phyloP scores from a whole-genome alignment of 2,329 filamentous ascomycete genomes.

The Periconia sp. region DNA sequence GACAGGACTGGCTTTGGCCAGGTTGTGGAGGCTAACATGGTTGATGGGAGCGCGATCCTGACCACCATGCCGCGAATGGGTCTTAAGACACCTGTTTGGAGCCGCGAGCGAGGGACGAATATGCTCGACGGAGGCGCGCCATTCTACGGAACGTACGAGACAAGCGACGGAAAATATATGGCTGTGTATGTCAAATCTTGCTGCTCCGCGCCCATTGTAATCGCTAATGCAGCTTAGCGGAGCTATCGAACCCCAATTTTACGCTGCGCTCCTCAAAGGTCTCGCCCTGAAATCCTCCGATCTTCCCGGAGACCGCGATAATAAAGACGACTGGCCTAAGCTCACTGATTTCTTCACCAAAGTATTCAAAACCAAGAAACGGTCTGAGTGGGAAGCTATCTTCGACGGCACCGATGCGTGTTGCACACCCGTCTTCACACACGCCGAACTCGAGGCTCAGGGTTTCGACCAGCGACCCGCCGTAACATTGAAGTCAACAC shows the following conservation, averaged over 20 bases:
- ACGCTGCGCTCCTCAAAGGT: conserved; percentile 68
- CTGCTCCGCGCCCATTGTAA: no score
- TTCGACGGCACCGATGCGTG: conserved; percentile 95
- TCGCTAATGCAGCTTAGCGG: conserved; percentile 54
- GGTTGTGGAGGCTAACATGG: conserved; percentile 96
- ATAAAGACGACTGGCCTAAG: conserved; percentile 70
- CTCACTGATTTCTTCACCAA: conserved; percentile 66
- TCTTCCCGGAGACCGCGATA: conserved; percentile 59
- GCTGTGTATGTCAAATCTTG: conserved; percentile 67
- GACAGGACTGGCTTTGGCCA: conserved; percentile 72
- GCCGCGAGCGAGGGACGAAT: conserved; percentile 72
- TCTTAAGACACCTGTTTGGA: conserved; percentile 68
- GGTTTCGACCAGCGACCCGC: conserved; percentile 73
- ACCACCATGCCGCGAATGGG: conserved; percentile 77
- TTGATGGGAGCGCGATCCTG: conserved; percentile 83
- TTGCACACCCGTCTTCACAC: conserved; percentile 83
- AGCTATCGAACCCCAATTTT: conserved; percentile 88
- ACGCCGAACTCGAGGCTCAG: conserved; percentile 70
- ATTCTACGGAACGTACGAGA: conserved; percentile 90
- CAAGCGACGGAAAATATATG: conserved; percentile 77
- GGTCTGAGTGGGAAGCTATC: conserved; percentile 80
- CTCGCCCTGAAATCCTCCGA: conserved; percentile 62
- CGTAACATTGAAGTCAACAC: conserved; percentile 73
- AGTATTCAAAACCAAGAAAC: conserved; percentile 72
- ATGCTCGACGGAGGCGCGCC: conserved; percentile 83